Percentiles rank a stretch among this genome's conserved stretches.
phyloP scores from a whole-genome alignment of 1,139 yeast species.

The Suhomyces ambrosiae region DNA sequence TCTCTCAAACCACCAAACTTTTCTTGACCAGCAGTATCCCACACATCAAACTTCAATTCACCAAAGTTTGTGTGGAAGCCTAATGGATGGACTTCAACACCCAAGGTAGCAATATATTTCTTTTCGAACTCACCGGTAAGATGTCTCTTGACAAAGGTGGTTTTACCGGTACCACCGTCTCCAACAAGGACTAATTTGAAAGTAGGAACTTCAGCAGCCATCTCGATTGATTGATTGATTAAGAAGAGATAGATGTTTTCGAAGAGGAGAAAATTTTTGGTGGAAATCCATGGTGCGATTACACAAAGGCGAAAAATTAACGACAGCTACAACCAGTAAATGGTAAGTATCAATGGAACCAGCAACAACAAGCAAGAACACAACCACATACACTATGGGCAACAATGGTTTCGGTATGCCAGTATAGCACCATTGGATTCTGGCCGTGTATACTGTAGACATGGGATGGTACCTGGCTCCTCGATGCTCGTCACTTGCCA shows the following conservation, averaged over 20 bases:
- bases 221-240: constrained; percentile 24
- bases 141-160: constrained; percentile 99
- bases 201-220: constrained; percentile 90
- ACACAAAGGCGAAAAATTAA: constrained; percentile 11
- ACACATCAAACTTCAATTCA: constrained; percentile 97
- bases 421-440: no score
- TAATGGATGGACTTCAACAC: constrained; percentile 99
- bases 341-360: no score
- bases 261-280: constrained; percentile 10
- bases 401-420: no score
- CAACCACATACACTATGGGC: no score
- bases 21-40: constrained; percentile 99
- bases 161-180: constrained; percentile 99
- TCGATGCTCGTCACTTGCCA: no score
- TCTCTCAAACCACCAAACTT: constrained; percentile 99
- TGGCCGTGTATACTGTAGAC: no score
- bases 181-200: constrained; percentile 98
- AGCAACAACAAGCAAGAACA: no score
- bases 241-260: constrained; percentile 11
- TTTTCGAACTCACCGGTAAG: constrained; percentile 99
- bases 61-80: constrained; percentile 98
- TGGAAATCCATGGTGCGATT: constrained; percentile 7
- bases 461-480: no score
- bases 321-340: no score
- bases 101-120: constrained; percentile 97